Evolutionary conservation across 1,139 yeast species (phyloP), one percentile per base, ranked within the genome.

Genomic region (Nadsonia commutata): DNA sequence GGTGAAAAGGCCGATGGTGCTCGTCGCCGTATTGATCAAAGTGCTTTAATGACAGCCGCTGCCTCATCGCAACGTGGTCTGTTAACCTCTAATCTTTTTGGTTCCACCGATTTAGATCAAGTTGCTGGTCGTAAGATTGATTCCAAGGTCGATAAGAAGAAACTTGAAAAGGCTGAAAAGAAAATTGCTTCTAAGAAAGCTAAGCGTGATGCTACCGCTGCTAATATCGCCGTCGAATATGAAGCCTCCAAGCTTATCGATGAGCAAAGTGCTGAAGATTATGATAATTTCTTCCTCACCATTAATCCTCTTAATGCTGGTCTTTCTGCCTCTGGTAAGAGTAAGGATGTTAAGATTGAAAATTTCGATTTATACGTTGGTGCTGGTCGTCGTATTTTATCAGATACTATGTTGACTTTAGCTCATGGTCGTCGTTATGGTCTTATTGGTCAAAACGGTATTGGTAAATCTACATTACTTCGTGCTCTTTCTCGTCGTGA

Each of bases 361-460:
- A 80, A 80, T 55, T 84, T 90, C 60, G 99, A 90, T 62, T 69
- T 90, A 50, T 85, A 85, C 57, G 96, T 90, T 47, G 97, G 97
- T 48, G 94, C 84, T 46, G 97, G 96, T 48, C 81, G 82, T 64
- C 78, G 98, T 66, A 88, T 90, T 46, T 71, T 90, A 52, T 78
- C 93, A 45, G 94, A 88, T 60, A 83, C 97, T 19, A 74, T 88
- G 19, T 72, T 90, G 51, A 80, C 95, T 1, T 72, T 90, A 52
- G 80, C 95, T 31, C 80, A 80, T 58, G 98, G 98, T 45, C 85
- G 85, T 64, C 75, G 98, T 62, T 90, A 90, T 54, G 99, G 98
- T 76, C 69, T 90, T 46, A 95, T 90, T 40, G 99, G 99, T 64
- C 94, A 88, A 60, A 90, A 90, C 67, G 99, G 99, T 86, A 86